Percentiles rank a stretch among this genome's conserved stretches.
Conservation (phyloP, 805 yeast genomes). For the Myxozyma melibiosi region DNA sequence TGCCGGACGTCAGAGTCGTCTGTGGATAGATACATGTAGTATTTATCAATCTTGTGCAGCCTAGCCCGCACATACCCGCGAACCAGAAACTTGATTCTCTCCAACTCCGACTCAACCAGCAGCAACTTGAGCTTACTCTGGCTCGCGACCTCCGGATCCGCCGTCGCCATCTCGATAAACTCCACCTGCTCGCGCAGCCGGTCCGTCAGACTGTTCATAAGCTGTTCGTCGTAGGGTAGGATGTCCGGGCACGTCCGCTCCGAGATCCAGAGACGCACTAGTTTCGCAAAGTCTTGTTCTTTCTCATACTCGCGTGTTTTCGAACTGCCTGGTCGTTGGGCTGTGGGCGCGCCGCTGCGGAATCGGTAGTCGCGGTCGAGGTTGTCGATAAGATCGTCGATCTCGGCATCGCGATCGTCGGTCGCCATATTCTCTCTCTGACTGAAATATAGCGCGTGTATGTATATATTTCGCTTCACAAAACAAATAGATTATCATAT, state of each 20-base stretch:
- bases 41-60: conserved; percentile 64
- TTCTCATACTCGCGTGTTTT: background rate
- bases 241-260: conserved; percentile 88
- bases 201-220: conserved; percentile 59
- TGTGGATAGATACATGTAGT: conserved; percentile 57
- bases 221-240: conserved; percentile 66
- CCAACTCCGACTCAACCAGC: conserved; percentile 89
- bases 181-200: conserved; percentile 66
- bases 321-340: background rate
- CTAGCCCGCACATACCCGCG: conserved; percentile 80
- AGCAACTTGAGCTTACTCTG: conserved; percentile 77
- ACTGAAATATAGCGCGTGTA: no score
- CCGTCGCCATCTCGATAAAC: conserved; percentile 72
- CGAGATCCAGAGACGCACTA: conserved; percentile 72
- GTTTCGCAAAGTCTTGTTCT: conserved; percentile 43
- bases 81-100: conserved; percentile 78
- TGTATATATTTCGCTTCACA: background rate
- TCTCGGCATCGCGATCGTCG: conserved; percentile 30
- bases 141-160: conserved; percentile 56
- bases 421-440: background rate
- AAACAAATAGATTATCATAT: background rate
- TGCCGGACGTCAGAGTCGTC: conserved; percentile 45
- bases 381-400: conserved; percentile 36
- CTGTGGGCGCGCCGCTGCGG: background rate
- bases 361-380: conserved; percentile 26